Evolutionary conservation across 352 stramenopile genomes (phyloP).

Genomic region (Pythium utonaiense): DNA sequence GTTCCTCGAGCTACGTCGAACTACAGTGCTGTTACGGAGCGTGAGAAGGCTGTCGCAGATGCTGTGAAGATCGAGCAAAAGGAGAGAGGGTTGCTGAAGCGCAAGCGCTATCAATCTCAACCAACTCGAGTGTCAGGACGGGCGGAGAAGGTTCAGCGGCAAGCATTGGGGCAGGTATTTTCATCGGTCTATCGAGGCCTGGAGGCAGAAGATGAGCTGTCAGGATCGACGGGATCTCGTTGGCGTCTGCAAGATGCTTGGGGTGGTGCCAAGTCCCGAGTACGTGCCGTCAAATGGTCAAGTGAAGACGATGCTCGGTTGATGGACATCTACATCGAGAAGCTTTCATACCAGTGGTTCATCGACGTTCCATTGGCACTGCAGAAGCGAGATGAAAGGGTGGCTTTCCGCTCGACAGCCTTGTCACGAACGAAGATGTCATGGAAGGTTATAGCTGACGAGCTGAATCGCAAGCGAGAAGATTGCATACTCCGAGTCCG

Average conservation of each 20-base stretch:
- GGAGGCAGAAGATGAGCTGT: constrained; percentile 2
- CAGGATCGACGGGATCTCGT: not conserved
- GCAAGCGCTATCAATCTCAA: constrained; percentile 40
- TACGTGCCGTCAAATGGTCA: constrained; percentile 58
- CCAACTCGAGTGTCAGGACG: constrained; percentile 14
- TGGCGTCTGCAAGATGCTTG: constrained; percentile 21
- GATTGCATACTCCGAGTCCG: constrained; percentile 73
- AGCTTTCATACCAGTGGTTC: constrained; percentile 71
- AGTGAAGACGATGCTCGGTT: constrained; percentile 59
- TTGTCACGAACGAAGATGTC: constrained; percentile 61
- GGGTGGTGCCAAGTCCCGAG: constrained; percentile 43
- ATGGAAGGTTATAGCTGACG: constrained; percentile 63
- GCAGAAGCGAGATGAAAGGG: constrained; percentile 53
- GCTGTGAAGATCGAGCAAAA: constrained; percentile 18
- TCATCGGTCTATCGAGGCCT: constrained; percentile 13
- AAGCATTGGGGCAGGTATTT: constrained; percentile 10
- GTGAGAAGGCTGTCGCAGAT: constrained; percentile 47
- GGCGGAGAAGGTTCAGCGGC: constrained; percentile 14
- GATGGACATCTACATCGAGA: constrained; percentile 72
- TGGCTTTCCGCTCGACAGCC: constrained; percentile 59
- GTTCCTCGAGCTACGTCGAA: constrained; percentile 50
- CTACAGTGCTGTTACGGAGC: constrained; percentile 48
- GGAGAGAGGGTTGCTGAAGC: constrained; percentile 26
- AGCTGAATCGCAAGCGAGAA: constrained; percentile 51
- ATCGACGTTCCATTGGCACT: constrained; percentile 72